Base-by-base conservation (phyloP, 2,329 filamentous ascomycete species). In the Cladosporium sp. region DNA sequence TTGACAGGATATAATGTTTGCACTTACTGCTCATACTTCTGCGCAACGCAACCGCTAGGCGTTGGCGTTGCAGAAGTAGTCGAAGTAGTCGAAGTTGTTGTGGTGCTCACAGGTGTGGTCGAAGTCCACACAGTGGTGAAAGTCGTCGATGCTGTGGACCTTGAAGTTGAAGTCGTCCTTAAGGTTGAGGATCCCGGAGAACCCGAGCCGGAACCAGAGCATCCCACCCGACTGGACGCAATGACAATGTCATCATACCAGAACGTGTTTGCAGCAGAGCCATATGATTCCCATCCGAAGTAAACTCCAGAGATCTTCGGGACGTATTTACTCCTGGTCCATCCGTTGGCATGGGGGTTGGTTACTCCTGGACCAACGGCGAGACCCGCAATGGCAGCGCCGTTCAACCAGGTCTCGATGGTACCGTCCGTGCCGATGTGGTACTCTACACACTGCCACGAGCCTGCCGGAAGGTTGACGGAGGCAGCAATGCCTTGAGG, bases 201-300 rank as follows among this genome's bases (percentile, higher is more conserved):
- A 8, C 12, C 32, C 11, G 15, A 19, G 27, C 52, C 47, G 24
- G 43, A 15, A n/a, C 44, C 52, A 17, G 52, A 48, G 44, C 79
- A 82, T 29, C 79, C 78, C 56, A 79, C 68, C 29, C 77, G 69
- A 15, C 61, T 73, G 37, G 71, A 70, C 56, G 68, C 67, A 42
- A 83, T 64, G 6, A 66, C 72, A 56, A 83, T 73, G 59, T 84
- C 80, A 56, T 84, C 80, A 55, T 82, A 83, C 79, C 79, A 83
- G 58, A 83, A 77, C 1, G 80, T 84, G 64, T 83, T 83, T 2
- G 70, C 66, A 53, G 80, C 79, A 1, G 79, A 79, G 8, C 79
- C 78, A 56, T 84, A 84, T 3, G 75, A 78, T 70, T 84, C 80
- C 80, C 80, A 83, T 0, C 80, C 80, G 55, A 83, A 83, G 66